Percentiles rank a stretch among this genome's conserved stretches.
phyloP scores from a whole-genome alignment of 2,329 filamentous ascomycete genomes.

The Eutypa lata region DNA sequence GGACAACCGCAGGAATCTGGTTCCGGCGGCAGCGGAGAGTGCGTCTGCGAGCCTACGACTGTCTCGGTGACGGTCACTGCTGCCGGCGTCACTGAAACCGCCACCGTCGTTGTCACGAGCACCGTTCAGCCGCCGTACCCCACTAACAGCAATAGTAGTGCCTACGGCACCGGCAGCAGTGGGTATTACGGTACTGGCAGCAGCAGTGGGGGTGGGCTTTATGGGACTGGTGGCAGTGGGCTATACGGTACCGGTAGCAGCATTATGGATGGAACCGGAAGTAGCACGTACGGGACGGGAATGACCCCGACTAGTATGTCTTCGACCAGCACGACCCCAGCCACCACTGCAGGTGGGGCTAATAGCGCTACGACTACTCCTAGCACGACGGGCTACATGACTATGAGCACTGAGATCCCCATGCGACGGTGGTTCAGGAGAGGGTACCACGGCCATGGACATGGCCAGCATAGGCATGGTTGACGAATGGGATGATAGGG shows the following conservation, averaged over 20 bases:
- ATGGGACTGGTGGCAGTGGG: background rate
- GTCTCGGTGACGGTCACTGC: conserved; percentile 22
- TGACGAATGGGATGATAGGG: background rate
- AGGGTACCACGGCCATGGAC: background rate
- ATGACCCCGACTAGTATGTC: too few species aligned
- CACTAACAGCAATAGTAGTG: conserved; percentile 1
- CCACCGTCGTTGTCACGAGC: conserved; percentile 12
- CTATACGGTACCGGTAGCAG: too few species aligned
- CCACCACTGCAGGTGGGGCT: background rate
- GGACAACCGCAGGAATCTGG: conserved; percentile 1
- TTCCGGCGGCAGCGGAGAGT: conserved; percentile 1
- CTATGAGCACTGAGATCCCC: background rate
- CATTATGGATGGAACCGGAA: too few species aligned
- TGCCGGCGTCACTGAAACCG: conserved; percentile 12
- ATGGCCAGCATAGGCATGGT: background rate
- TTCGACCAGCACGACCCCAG: background rate
- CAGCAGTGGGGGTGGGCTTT: background rate
- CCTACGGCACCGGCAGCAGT: background rate
- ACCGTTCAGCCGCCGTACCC: conserved; percentile 26
- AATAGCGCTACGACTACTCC: background rate
- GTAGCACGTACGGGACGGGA: too few species aligned
- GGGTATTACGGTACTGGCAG: too few species aligned
- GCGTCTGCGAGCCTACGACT: conserved; percentile 20
- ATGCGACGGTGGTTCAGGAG: background rate
- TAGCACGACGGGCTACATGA: background rate